Evolutionary conservation across 179 eudicot genomes (phyloP), one percentile per base, ranked within the genome.

Genomic region (Carnegiea gigantea): DNA sequence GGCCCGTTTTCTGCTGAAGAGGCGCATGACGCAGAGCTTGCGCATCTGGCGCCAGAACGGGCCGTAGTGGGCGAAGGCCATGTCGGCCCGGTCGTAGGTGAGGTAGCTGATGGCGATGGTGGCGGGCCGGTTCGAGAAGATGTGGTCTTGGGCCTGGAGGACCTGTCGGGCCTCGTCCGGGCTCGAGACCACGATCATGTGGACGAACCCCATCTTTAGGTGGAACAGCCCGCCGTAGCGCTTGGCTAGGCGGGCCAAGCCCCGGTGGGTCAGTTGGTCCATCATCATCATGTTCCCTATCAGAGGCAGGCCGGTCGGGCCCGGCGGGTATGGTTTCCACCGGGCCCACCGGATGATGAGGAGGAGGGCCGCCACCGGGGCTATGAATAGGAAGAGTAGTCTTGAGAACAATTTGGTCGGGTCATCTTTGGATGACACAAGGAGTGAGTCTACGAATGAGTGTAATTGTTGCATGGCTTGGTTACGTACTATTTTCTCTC

Each of bases 1-100:
- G 30, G 93, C 97, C 81, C 98, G 88, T 38, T 87, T 91, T 0
- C 98, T 90, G 87, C 95, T 91, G 79, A 93, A 95, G 26, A 95
- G 85, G 79, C 93, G 93, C 92, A 95, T 92, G 79, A 93, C 98
- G 76, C 97, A 95, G 6, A 95, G 88, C 75, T 93, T 95, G 11
- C 98, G 91, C 97, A 93, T 93, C 83, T 95, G 95, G n/a, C 98
- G 96, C 98, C 98, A 93, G 59, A 93, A 95, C 8, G 97, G 98
- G 64, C 98, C 98, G 85, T 92, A 95, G 77, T 93, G 89, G 33
- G 98, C 96, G 73, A 95, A 95, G 4, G 92, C 97, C 98, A 95
- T 90, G 89, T 93, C 97, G 44, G 96, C 98, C 2, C 90, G 78
- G 78, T 91, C 84, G 79, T 95, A 93, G 8, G 95, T 91, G 0